A percentile compares a stretch with the other conserved stretches of the same genome.
Evolutionary conservation across 2,329 filamentous ascomycete genomes (phyloP).

Genomic region (Leptodontidium sp.): DNA sequence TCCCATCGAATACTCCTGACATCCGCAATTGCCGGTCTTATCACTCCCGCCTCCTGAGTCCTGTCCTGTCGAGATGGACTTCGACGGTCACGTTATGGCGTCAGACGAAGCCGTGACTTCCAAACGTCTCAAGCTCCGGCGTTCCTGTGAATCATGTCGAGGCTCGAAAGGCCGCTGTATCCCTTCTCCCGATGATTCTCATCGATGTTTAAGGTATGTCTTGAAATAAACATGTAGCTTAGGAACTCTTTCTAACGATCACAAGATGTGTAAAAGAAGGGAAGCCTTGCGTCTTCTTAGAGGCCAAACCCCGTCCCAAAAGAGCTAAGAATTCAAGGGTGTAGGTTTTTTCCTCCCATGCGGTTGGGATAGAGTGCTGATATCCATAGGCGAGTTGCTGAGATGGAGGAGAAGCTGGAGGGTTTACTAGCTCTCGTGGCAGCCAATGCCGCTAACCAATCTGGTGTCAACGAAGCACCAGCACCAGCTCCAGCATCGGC

Average conservation of each 20-base stretch:
- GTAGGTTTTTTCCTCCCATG: background rate
- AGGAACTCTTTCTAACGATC: constrained; percentile 6
- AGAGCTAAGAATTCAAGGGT: constrained; percentile 53
- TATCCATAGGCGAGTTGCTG: constrained; percentile 42
- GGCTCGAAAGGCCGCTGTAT: constrained; percentile 62
- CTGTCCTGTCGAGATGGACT: background rate
- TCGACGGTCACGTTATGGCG: background rate
- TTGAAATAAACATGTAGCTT: background rate
- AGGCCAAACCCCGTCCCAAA: constrained; percentile 57
- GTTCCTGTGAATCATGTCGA: constrained; percentile 61
- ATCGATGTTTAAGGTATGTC: constrained; percentile 61
- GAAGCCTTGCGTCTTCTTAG: constrained; percentile 53
- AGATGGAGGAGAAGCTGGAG: constrained; percentile 47
- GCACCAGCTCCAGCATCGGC: constrained; percentile 1
- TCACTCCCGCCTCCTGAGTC: too few relatives aligned
- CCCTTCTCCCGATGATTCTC: constrained; percentile 53
- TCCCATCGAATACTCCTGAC: too few relatives aligned
- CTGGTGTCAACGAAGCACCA: constrained; percentile 1
- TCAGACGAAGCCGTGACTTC: background rate
- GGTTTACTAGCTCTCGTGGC: constrained; percentile 34
- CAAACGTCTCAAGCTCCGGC: constrained; percentile 23
- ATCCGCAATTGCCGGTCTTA: too few relatives aligned
- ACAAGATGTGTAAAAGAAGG: constrained; percentile 34
- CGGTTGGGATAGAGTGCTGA: background rate
- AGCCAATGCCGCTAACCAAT: constrained; percentile 25